Base-by-base conservation (phyloP, 306 rosid species). In the Vigna unguiculata region DNA sequence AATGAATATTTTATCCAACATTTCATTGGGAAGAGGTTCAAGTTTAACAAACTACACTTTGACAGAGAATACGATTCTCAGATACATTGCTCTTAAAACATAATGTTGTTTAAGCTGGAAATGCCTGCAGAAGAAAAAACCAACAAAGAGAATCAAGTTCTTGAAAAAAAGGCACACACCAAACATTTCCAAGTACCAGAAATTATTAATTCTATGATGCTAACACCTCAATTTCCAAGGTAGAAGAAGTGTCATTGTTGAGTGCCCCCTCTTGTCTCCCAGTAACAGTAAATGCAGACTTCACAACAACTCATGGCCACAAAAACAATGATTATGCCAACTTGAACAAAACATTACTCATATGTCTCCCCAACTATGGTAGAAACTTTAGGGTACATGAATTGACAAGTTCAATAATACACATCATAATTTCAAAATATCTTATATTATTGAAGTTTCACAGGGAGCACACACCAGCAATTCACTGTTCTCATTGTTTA, bases 211-310 rank as follows among this genome's bases (percentile, higher is more conserved):
- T 20, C 52, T 57, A 2, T 43, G 20, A 72, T 61, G 74, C 71
- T 49, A 77, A 77, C 67, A 81, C 40, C 69, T 67, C 90, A 86
- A 81, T 78, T 87, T 73, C 81, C 83, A 70, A 70, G 22, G 87
- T 67, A 78, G 62, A 45, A 38, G 75, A 71, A 75, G 72, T 54
- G 76, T 62, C 69, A 67, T 71, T 62, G 78, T 66, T 54, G 41
- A 59, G 66, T 85, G 87, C 69, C 76, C 86, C 74, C 30, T 59
- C 55, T 60, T 88, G 88, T 83, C 85, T 73, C 82, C 74, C 48
- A 24, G 20, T 51, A 67, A 71, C 78, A 53, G 52, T 63, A 74
- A 78, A 74, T 72, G 69, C 76, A 41, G 76, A 58, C 83, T 70
- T 49, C 68, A 80, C 71, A 75, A 73, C 61, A 54, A 55, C 70